Evolutionary conservation across 2,329 filamentous ascomycete genomes (phyloP).

Genomic region (Immersiporthe knoxdaviesiana): DNA sequence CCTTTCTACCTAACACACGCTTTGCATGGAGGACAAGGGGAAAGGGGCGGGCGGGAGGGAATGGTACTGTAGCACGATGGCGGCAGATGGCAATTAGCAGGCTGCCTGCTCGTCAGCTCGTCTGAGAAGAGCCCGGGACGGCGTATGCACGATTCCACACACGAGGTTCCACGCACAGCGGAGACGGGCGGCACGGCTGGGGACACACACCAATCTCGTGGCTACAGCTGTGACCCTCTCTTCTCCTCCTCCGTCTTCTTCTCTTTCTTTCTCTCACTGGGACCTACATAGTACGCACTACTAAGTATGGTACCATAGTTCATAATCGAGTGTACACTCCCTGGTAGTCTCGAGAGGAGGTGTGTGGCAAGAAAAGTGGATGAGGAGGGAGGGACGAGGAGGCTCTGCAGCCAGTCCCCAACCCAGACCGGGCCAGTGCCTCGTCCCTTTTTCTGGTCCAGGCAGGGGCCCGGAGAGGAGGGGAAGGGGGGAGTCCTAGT

Average conservation of each 20-base stretch:
- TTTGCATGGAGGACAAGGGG: neutral
- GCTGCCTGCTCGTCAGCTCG: neutral
- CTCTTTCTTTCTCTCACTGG: neutral
- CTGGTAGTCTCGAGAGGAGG: neutral
- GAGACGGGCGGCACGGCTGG: constrained; percentile 28
- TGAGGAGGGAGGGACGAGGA: neutral
- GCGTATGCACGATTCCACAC: constrained; percentile 25
- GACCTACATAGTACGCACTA: neutral
- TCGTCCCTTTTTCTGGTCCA: constrained; percentile 4
- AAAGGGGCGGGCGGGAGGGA: neutral
- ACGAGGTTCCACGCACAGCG: constrained; percentile 28
- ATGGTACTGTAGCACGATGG: neutral
- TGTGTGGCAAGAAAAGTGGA: neutral
- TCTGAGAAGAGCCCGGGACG: neutral
- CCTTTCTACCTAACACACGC: neutral
- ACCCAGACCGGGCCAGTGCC: neutral
- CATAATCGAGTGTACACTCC: neutral
- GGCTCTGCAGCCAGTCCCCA: constrained; percentile 5
- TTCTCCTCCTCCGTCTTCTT: neutral
- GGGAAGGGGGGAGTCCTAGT: neutral
- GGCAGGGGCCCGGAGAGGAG: too few relatives aligned
- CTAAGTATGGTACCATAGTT: neutral
- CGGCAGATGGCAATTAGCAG: neutral
- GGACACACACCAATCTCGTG: constrained; percentile 11
- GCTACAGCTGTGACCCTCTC: neutral